Evolutionary conservation across 352 stramenopile species (phyloP), one percentile per base, ranked within the genome.

Genomic region (Discostella stelligera): DNA sequence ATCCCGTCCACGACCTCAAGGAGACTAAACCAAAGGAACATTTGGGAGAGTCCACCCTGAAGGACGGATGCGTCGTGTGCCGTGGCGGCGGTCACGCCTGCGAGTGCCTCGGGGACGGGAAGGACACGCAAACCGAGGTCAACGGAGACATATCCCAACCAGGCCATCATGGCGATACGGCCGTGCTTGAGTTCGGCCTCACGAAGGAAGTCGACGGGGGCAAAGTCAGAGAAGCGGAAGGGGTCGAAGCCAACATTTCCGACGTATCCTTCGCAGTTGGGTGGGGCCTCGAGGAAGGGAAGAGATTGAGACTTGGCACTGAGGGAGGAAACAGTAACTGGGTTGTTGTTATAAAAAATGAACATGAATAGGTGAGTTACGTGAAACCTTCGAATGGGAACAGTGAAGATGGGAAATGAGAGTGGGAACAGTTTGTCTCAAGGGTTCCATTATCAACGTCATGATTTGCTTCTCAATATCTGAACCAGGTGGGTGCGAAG

Each of bases 101-200:
- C 52, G 49, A 83, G 77, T 4, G 61, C 82, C 11, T 77, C 68
- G 27, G 79, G 79, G 49, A 88, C 67, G 48, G 77, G 78, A 62
- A 86, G 76, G 25, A 93, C 66, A 30, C 79, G 71, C 23, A 83
- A 21, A 50, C 88, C 88, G 10, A 84, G 44, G 77, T 94, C 88
- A 11, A 89, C 80, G 25, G 76, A 71, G 49, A 91, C 77, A 62
- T 87, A 94, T 82, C 91, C 91, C 41, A 90, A 69, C 69, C 90
- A 89, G 37, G 89, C 91, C 67, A 94, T 82, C 84, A 93, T 91
- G 74, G 79, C 88, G 69, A 95, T 92, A 59, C 91, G 89, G 25
- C 89, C 86, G 66, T 95, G 90, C 82, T 94, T 95, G 63, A 95
- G 74, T 84, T 95, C 91, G 20, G 86, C 72, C 76, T 95, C 90